A percentile compares a stretch with the other conserved stretches of the same genome.
Evolutionary conservation across 495 filamentous ascomycete genomes (phyloP).

Genomic region (Trichocladium uniseriatum): DNA sequence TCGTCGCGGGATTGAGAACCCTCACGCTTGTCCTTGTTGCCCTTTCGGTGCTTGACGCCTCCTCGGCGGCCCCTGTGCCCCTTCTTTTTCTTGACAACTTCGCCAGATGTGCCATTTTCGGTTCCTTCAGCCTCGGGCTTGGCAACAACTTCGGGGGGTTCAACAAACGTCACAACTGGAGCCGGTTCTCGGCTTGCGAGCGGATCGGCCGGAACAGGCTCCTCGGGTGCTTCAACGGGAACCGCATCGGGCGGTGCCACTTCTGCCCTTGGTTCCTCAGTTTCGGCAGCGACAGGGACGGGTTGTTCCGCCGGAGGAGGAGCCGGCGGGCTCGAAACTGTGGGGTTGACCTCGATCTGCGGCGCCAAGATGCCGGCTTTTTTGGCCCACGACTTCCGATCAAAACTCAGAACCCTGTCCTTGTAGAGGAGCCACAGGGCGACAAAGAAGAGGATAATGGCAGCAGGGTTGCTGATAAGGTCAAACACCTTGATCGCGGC

Average conservation of each 20-base stretch:
- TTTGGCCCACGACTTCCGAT: neutral
- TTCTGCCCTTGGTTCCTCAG: neutral
- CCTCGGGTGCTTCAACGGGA: neutral
- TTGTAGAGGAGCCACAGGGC: slow-evolving; percentile 27
- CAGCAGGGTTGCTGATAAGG: slow-evolving; percentile 38
- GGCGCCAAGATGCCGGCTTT: neutral
- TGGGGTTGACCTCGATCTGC: slow-evolving; percentile 3
- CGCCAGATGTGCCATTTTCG: slow-evolving; percentile 28
- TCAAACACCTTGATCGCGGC: slow-evolving; percentile 32
- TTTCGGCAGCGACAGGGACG: neutral
- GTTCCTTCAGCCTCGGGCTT: slow-evolving; percentile 32
- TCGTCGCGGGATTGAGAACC: slow-evolving; percentile 35
- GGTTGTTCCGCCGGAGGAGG: neutral
- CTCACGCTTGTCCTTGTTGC: slow-evolving; percentile 33
- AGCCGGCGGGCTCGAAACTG: neutral
- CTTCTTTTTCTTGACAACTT: slow-evolving; percentile 59
- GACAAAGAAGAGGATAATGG: slow-evolving; percentile 31
- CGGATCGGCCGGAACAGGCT: neutral
- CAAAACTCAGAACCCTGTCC: slow-evolving; percentile 21
- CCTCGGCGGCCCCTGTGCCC: slow-evolving; percentile 72
- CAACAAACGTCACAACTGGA: slow-evolving; percentile 10
- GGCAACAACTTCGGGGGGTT: slow-evolving; percentile 3
- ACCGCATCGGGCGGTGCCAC: neutral
- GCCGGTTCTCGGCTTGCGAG: neutral
- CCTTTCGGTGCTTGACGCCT: slow-evolving; percentile 63